Percentiles rank a stretch among this genome's conserved stretches.
Evolutionary conservation across 2,329 filamentous ascomycete species (phyloP).

Genomic region (Colletotrichum godetiae): DNA sequence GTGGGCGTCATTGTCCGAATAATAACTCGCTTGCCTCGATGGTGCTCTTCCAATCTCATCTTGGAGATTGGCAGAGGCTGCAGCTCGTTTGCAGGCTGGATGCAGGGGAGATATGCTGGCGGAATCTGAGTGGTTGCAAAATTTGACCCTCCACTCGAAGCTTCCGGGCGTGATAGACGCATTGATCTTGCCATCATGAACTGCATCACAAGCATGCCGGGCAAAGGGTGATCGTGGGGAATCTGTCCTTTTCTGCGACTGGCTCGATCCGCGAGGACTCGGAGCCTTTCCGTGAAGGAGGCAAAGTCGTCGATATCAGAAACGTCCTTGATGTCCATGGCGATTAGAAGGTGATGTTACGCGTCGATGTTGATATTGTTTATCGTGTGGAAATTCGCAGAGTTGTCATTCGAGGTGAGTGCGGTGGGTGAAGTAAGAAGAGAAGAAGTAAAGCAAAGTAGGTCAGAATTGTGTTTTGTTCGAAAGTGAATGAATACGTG

Average conservation of each 20-base stretch:
- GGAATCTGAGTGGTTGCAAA: conserved; percentile 10
- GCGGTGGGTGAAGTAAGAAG: not conserved
- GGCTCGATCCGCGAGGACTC: not conserved
- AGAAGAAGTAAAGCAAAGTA: not conserved
- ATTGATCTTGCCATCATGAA: not conserved
- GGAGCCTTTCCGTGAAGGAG: not conserved
- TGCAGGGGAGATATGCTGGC: conserved; percentile 40
- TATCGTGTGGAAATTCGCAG: not conserved
- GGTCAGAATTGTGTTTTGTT: not conserved
- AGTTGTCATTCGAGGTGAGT: not conserved
- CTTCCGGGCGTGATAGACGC: not conserved
- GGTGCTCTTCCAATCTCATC: conserved; percentile 46
- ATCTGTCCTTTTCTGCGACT: not conserved
- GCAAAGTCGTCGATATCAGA: not conserved
- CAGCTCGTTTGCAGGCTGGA: conserved; percentile 36
- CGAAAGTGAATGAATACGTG: no score
- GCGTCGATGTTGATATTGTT: not conserved
- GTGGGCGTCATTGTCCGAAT: conserved; percentile 39
- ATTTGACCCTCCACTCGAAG: not conserved
- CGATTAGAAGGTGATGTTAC: not conserved
- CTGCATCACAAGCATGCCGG: not conserved
- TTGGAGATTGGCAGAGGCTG: conserved; percentile 40
- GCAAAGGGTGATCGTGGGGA: not conserved
- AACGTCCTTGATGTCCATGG: conserved; percentile 14
- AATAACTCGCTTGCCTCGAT: conserved; percentile 38